Evolutionary conservation across 2,329 filamentous ascomycete species (phyloP).

Genomic region (Clonostachys byssicola): DNA sequence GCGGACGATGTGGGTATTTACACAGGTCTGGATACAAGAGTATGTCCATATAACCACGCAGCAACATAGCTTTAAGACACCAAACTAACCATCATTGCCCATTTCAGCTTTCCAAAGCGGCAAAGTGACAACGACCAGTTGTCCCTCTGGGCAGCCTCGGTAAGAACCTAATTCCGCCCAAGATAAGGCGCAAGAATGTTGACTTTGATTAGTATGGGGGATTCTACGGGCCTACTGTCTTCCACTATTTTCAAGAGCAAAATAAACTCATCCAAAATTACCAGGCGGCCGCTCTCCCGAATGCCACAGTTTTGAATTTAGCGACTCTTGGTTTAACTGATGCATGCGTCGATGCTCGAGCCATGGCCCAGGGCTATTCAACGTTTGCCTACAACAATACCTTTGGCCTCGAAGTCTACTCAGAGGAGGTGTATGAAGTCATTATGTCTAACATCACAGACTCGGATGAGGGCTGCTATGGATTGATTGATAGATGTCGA

Average conservation of each 20-base stretch:
- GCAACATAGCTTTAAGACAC: background rate
- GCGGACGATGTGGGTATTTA: constrained; percentile 55
- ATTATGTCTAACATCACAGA: constrained; percentile 5
- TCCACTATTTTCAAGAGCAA: constrained; percentile 1
- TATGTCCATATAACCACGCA: background rate
- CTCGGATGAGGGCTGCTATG: constrained; percentile 38
- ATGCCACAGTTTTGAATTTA: constrained; percentile 43
- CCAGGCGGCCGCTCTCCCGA: constrained; percentile 11
- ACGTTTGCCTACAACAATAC: constrained; percentile 57
- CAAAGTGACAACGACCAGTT: constrained; percentile 45
- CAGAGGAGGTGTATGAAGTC: constrained; percentile 25
- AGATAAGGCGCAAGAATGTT: background rate
- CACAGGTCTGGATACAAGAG: constrained; percentile 51
- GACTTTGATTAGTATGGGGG: constrained; percentile 1
- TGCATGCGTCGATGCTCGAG: constrained; percentile 58
- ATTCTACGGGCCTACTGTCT: background rate
- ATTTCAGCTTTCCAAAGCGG: constrained; percentile 45
- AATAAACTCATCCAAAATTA: constrained; percentile 6
- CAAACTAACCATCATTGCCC: background rate
- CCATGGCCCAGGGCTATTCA: constrained; percentile 51
- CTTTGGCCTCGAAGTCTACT: constrained; percentile 55
- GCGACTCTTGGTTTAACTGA: constrained; percentile 63
- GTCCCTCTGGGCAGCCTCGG: constrained; percentile 57
- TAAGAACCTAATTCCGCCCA: constrained; percentile 10
- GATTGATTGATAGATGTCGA: constrained; percentile 45